These are phyloP conservation scores for Xylariaceae sp. DNA, from an alignment of 2,329 filamentous ascomycete species.

Conservation along the genomic window DNA sequence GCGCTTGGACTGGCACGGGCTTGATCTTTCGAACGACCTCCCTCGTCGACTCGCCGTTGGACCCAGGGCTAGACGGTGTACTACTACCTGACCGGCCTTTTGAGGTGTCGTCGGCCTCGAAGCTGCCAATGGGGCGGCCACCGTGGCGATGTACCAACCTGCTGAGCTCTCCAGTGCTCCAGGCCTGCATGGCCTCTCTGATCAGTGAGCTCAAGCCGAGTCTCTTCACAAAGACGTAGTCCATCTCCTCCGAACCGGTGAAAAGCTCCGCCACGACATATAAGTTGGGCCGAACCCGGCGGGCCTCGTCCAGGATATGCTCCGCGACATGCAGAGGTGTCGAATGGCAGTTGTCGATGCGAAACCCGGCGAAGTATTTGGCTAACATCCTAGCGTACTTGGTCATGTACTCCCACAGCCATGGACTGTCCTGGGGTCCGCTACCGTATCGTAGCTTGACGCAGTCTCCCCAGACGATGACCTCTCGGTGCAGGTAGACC, in stretches of 20 bases:
- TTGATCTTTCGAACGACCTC: slow-evolving; percentile 76
- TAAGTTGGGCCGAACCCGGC: slow-evolving; percentile 75
- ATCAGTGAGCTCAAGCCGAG: slow-evolving; percentile 88
- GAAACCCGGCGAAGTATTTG: slow-evolving; percentile 89
- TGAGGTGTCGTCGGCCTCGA: slow-evolving; percentile 83
- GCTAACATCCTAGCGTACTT: slow-evolving; percentile 87
- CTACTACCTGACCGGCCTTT: slow-evolving; percentile 36
- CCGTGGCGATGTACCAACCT: slow-evolving; percentile 88
- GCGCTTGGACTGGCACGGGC: slow-evolving; percentile 79
- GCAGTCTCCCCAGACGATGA: slow-evolving; percentile 98
- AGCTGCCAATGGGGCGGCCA: slow-evolving; percentile 90
- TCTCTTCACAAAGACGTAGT: slow-evolving; percentile 91
- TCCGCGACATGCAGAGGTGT: slow-evolving; percentile 92
- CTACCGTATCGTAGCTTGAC: slow-evolving; percentile 90
- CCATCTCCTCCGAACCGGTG: slow-evolving; percentile 89
- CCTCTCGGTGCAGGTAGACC: slow-evolving; percentile 91
- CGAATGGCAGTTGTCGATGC: slow-evolving; percentile 97
- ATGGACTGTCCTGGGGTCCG: slow-evolving; percentile 77
- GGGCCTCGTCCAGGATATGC: slow-evolving; percentile 89
- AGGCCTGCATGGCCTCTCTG: slow-evolving; percentile 96
- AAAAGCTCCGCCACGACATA: slow-evolving; percentile 95
- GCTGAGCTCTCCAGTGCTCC: slow-evolving; percentile 90
- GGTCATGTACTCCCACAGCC: slow-evolving; percentile 92
- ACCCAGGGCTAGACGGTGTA: slow-evolving; percentile 21
- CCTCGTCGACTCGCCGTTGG: slow-evolving; percentile 31